Evolutionary conservation across 768 basidiomycete genomes (phyloP), one percentile per base, ranked within the genome.

Genomic region (Kwoniella newhampshirensis): DNA sequence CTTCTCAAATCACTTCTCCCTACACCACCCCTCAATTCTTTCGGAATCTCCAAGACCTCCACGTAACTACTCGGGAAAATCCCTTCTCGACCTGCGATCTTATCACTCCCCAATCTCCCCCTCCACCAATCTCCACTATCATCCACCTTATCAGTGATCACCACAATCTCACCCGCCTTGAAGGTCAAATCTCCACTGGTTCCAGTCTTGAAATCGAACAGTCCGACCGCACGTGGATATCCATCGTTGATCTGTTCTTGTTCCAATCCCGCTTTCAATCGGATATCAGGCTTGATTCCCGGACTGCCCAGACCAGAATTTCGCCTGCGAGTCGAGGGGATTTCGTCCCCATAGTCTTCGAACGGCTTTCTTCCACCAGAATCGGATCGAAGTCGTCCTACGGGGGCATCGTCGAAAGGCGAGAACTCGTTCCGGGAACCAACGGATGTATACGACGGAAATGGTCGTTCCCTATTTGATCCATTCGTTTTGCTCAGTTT

Each of bases 141-240:
- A 15, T 64, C 65, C 59, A 91, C 88, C 59, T 85, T 82, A 70
- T 91, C 89, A 18, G 88, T 70, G 36, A 92, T 80, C 54, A 81
- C 80, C 15, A 93, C 85, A 3, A 70, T 74, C 36, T 78, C 73
- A 25, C 86, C 88, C 77, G 87, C 88, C 86, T 72, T 64, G 26
- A 76, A 57, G 43, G 77, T 80, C 54, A 93, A 76, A 76, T 92
- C 91, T 63, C 88, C 90, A 45, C 86, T 82, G 21, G 87, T 88
- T 9, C 86, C 84, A 25, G 88, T 82, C 23, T 78, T 77, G 71
- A 87, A 93, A 68, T 88, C 85, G 75, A 86, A 93, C 25, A 87
- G 74, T 12, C 89, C 85, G 48, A 82, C 81, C 15, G 85, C 87
- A 25, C 79, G 64, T 17, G 81, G 82, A 60, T 80, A 77, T 0